These are phyloP conservation scores for Porphyrellus cyaneotinctus DNA, from an alignment of 768 basidiomycete genomes.

Conservation along the genomic window DNA sequence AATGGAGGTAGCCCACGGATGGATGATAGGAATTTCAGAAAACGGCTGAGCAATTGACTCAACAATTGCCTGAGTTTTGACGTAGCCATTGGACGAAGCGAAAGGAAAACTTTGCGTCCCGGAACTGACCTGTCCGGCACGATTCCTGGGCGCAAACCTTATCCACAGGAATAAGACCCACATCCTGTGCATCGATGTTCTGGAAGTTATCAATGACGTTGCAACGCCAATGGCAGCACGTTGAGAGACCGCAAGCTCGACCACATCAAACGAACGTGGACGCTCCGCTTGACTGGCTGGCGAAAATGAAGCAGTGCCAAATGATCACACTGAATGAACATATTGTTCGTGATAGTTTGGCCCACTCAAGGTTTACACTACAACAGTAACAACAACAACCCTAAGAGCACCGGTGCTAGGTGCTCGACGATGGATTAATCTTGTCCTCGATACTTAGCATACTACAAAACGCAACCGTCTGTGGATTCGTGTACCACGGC, in stretches of 20 bases:
- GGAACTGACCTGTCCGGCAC: too few species aligned
- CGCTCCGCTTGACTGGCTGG: neutral
- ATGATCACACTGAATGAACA: too few species aligned
- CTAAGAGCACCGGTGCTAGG: too few species aligned
- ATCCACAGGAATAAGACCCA: too few species aligned
- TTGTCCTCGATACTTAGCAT: slow-evolving; percentile 80
- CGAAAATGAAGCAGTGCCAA: too few species aligned
- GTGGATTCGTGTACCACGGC: slow-evolving; percentile 78
- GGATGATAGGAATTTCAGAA: slow-evolving; percentile 3
- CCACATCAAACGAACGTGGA: too few species aligned
- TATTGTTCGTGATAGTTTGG: too few species aligned
- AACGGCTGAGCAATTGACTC: neutral
- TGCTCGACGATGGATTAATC: slow-evolving; percentile 37
- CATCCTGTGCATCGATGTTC: neutral
- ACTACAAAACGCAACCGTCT: slow-evolving; percentile 80
- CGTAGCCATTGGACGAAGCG: neutral
- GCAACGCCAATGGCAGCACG: neutral
- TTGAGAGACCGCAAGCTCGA: neutral
- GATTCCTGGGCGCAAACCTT: neutral
- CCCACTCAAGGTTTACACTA: too few species aligned
- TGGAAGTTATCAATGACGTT: neutral
- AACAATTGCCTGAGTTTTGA: neutral
- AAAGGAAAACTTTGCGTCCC: neutral
- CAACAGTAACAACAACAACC: too few species aligned
- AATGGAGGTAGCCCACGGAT: neutral